These are phyloP conservation scores for Pythium aphanidermatum DNA, from an alignment of 352 stramenopile species.

Conservation along the genomic window DNA sequence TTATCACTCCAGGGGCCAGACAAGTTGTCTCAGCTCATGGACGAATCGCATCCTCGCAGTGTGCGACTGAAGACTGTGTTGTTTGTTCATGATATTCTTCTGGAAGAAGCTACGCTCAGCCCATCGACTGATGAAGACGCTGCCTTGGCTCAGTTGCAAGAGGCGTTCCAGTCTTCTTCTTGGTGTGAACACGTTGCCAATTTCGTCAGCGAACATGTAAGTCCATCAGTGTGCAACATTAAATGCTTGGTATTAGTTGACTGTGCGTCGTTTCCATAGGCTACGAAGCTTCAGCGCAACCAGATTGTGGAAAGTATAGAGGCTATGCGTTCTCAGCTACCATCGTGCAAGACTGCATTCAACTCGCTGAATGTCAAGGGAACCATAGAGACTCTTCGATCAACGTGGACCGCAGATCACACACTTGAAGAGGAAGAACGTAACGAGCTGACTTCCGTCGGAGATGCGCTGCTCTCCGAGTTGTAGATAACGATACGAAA, in stretches of 20 bases:
- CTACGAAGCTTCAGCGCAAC: slow-evolving; percentile 27
- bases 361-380: slow-evolving; percentile 30
- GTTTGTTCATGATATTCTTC: slow-evolving; percentile 63
- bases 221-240: slow-evolving; percentile 1
- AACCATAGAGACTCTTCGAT: slow-evolving; percentile 26
- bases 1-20: slow-evolving; percentile 21
- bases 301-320: slow-evolving; percentile 52
- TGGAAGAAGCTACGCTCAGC: slow-evolving; percentile 22
- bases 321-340: slow-evolving; percentile 55
- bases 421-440: slow-evolving; percentile 48
- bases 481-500: too few species aligned
- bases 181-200: slow-evolving; percentile 53
- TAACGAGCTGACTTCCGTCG: slow-evolving; percentile 30
- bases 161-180: slow-evolving; percentile 31
- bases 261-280: slow-evolving; percentile 19
- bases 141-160: slow-evolving; percentile 41
- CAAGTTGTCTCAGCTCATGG: slow-evolving; percentile 30
- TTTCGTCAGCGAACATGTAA: slow-evolving; percentile 32
- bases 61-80: slow-evolving; percentile 71
- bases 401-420: slow-evolving; percentile 20
- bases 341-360: slow-evolving; percentile 40
- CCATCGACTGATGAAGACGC: slow-evolving; percentile 6
- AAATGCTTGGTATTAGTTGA: too few species aligned
- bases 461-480: slow-evolving; percentile 3
- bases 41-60: slow-evolving; percentile 29